Percentiles rank a stretch among this genome's conserved stretches.
Evolutionary conservation across 371 early-diverging fungal species (phyloP).

Genomic region (Rhizopus arrhizus): DNA sequence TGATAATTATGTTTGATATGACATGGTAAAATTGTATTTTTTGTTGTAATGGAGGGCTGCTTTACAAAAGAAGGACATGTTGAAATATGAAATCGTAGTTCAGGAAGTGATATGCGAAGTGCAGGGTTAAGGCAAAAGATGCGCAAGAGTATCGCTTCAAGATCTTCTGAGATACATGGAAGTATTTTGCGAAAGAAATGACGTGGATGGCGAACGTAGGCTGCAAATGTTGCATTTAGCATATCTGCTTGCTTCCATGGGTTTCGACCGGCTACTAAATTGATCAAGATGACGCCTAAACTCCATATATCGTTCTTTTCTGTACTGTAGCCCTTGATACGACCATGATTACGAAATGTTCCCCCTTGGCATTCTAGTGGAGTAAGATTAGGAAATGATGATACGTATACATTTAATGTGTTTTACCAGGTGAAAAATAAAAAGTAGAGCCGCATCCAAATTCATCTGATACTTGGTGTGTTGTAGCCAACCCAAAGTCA

Average conservation of each 20-base stretch:
- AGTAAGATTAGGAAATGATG: slow-evolving; percentile 6
- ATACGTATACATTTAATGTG: not conserved
- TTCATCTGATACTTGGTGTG: slow-evolving; percentile 64
- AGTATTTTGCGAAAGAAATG: slow-evolving; percentile 65
- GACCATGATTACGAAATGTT: slow-evolving; percentile 30
- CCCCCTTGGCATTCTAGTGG: slow-evolving; percentile 74
- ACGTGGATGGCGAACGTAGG: slow-evolving; percentile 62
- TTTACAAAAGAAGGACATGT: slow-evolving; percentile 60
- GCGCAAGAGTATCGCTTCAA: slow-evolving; percentile 70
- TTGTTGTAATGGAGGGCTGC: not conserved
- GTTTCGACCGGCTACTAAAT: slow-evolving; percentile 74
- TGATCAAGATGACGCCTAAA: slow-evolving; percentile 81
- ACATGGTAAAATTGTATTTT: slow-evolving; percentile 1
- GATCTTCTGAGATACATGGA: slow-evolving; percentile 68
- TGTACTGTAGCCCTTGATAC: slow-evolving; percentile 62
- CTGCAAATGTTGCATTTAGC: slow-evolving; percentile 70
- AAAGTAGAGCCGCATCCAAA: slow-evolving; percentile 85
- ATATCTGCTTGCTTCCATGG: slow-evolving; percentile 81
- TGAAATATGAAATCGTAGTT: slow-evolving; percentile 59
- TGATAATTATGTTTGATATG: not conserved
- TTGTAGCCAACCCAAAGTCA: slow-evolving; percentile 81
- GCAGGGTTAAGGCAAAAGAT: slow-evolving; percentile 75
- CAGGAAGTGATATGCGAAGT: slow-evolving; percentile 68
- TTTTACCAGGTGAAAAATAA: slow-evolving; percentile 87
- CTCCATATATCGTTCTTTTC: slow-evolving; percentile 85